Evolutionary conservation across 2,329 filamentous ascomycete species (phyloP).

Genomic region (Pseudogymnoascus destructans): DNA sequence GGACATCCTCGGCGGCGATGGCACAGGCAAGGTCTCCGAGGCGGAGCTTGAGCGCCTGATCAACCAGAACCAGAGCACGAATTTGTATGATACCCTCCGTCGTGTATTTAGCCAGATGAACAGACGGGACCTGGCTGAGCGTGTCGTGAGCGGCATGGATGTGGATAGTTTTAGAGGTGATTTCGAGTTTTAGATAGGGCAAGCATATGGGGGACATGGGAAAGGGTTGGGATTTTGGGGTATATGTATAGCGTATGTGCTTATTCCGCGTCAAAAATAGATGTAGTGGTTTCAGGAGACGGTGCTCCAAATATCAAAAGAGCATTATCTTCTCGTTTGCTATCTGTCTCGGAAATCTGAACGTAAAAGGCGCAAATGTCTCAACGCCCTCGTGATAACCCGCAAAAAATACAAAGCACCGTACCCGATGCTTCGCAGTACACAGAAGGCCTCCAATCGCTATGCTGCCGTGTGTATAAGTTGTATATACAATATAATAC

Average conservation of each 20-base stretch:
- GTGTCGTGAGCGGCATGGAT: slow-evolving; percentile 81
- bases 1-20: slow-evolving; percentile 53
- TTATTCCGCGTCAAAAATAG: background rate
- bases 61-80: slow-evolving; percentile 91
- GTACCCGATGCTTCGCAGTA: slow-evolving; percentile 3
- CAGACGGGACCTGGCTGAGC: slow-evolving; percentile 71
- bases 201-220: background rate
- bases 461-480: slow-evolving; percentile 3
- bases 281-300: background rate
- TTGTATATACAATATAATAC: slow-evolving; percentile 8
- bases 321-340: slow-evolving; percentile 7
- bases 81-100: slow-evolving; percentile 85
- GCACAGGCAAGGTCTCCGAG: slow-evolving; percentile 43
- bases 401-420: slow-evolving; percentile 4
- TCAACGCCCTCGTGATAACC: background rate
- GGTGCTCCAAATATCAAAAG: slow-evolving; percentile 1
- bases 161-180: slow-evolving; percentile 78
- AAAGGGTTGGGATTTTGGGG: background rate
- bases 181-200: slow-evolving; percentile 60
- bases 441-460: slow-evolving; percentile 2
- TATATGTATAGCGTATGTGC: slow-evolving; percentile 5
- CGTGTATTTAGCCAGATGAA: slow-evolving; percentile 97
- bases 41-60: slow-evolving; percentile 75
- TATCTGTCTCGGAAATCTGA: slow-evolving; percentile 8
- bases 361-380: slow-evolving; percentile 3